Evolutionary conservation across 1,139 yeast genomes (phyloP).

Genomic region (Saccharomyces pastorianus): DNA sequence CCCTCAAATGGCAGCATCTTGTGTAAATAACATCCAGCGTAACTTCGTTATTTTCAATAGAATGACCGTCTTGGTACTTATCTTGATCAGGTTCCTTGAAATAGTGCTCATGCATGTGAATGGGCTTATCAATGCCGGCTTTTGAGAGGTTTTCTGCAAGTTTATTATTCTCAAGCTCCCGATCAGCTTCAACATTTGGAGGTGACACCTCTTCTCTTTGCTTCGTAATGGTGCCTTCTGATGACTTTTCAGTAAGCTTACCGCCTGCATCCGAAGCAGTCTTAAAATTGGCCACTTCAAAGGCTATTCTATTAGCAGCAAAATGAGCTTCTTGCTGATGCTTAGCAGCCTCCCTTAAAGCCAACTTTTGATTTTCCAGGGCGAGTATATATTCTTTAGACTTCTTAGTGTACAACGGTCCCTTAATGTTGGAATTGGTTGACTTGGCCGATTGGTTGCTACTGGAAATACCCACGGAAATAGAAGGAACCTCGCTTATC

Average conservation of each 20-base stretch:
- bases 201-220: conserved; percentile 12
- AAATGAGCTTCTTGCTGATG: conserved; percentile 71
- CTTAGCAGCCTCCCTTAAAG: conserved; percentile 53
- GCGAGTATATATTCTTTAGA: conserved; percentile 46
- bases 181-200: conserved; percentile 19
- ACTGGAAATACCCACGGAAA: conserved; percentile 53
- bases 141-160: conserved; percentile 32
- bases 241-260: background rate
- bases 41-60: conserved; percentile 28
- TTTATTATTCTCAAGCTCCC: conserved; percentile 11
- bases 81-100: conserved; percentile 29
- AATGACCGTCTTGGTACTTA: conserved; percentile 5
- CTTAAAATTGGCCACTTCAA: conserved; percentile 44
- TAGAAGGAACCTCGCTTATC: conserved; percentile 50
- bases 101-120: conserved; percentile 60
- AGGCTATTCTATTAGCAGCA: conserved; percentile 60
- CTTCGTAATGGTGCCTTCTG: background rate
- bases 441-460: conserved; percentile 4
- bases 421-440: background rate
- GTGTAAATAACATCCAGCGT: conserved; percentile 63
- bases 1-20: conserved; percentile 67
- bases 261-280: background rate
- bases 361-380: conserved; percentile 46
- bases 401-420: conserved; percentile 36
- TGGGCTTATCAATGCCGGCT: conserved; percentile 48